Evolutionary conservation across 2,329 filamentous ascomycete species (phyloP).

Genomic region (Fusarium begoniae): DNA sequence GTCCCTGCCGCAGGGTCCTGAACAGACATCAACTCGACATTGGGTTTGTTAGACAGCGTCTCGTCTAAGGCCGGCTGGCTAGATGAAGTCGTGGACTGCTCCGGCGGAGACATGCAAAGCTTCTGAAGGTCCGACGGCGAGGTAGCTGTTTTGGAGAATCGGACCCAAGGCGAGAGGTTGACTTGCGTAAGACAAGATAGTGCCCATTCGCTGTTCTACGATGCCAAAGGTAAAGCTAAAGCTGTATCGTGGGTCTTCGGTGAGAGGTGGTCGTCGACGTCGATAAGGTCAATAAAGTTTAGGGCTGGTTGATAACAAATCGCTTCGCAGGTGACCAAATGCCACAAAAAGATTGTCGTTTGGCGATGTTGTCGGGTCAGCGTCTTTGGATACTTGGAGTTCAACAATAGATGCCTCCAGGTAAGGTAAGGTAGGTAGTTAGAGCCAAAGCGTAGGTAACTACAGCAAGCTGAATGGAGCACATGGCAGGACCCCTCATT

Average conservation of each 20-base stretch:
- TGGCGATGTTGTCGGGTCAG: slow-evolving; percentile 32
- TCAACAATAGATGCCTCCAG: background rate
- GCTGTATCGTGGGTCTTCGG: slow-evolving; percentile 22
- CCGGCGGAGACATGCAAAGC: slow-evolving; percentile 51
- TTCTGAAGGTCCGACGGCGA: slow-evolving; percentile 11
- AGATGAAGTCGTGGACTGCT: slow-evolving; percentile 41
- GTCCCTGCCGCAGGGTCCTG: slow-evolving; percentile 27
- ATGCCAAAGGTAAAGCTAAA: slow-evolving; percentile 30
- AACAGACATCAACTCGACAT: slow-evolving; percentile 43
- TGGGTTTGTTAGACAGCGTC: slow-evolving; percentile 40
- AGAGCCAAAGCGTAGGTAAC: background rate
- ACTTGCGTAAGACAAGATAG: slow-evolving; percentile 21
- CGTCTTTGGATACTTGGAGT: slow-evolving; percentile 15
- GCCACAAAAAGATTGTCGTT: background rate
- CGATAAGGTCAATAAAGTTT: background rate
- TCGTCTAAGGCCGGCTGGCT: slow-evolving; percentile 43
- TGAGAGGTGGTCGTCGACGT: background rate
- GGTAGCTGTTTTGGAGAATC: background rate
- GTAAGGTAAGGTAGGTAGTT: background rate
- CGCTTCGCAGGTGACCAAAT: background rate
- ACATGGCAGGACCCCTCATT: slow-evolving; percentile 32
- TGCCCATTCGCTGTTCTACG: slow-evolving; percentile 38
- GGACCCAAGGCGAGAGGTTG: slow-evolving; percentile 14
- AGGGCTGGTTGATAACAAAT: background rate
- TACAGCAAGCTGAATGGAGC: background rate